A percentile compares a stretch with the other conserved stretches of the same genome.
These are phyloP conservation scores for Linnemannia hyalina DNA, from an alignment of 192 early-diverging fungal species.

Conservation along the genomic window DNA sequence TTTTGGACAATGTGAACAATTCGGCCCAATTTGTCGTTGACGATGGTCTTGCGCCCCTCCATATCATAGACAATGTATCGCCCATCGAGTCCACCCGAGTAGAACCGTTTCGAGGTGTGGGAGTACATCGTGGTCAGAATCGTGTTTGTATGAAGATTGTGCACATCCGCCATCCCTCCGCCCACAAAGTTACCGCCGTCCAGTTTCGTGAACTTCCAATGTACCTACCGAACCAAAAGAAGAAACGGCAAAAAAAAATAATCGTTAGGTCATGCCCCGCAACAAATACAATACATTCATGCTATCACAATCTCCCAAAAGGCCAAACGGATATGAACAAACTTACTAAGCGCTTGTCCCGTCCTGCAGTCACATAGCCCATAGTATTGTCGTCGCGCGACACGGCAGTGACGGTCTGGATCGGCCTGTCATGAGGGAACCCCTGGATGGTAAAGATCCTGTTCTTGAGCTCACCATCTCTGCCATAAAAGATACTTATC, in stretches of 20 bases:
- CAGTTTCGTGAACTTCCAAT: constrained; percentile 28
- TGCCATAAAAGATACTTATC: constrained; percentile 21
- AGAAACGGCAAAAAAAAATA: neutral
- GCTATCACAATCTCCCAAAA: too few relatives aligned
- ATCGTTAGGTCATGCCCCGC: too few relatives aligned
- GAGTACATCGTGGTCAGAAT: constrained; percentile 12
- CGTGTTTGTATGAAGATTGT: constrained; percentile 8
- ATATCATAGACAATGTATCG: constrained; percentile 28
- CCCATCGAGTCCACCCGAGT: constrained; percentile 23
- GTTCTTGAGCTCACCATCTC: constrained; percentile 1
- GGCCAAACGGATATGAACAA: too few relatives aligned
- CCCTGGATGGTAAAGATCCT: constrained; percentile 10
- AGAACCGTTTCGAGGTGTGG: constrained; percentile 17
- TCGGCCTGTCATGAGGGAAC: constrained; percentile 17
- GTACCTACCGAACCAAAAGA: constrained; percentile 14
- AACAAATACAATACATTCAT: too few relatives aligned
- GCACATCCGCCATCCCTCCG: constrained; percentile 9
- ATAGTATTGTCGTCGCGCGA: constrained; percentile 19
- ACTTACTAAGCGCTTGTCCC: constrained; percentile 26
- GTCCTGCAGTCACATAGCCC: constrained; percentile 37
- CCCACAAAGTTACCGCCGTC: neutral
- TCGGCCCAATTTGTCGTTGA: constrained; percentile 1
- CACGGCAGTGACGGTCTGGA: constrained; percentile 15
- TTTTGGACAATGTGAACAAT: constrained; percentile 25
- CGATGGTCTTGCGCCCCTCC: neutral